Base-by-base conservation (phyloP, 148 eudicot genomes). In the Arctostaphylos glauca region DNA sequence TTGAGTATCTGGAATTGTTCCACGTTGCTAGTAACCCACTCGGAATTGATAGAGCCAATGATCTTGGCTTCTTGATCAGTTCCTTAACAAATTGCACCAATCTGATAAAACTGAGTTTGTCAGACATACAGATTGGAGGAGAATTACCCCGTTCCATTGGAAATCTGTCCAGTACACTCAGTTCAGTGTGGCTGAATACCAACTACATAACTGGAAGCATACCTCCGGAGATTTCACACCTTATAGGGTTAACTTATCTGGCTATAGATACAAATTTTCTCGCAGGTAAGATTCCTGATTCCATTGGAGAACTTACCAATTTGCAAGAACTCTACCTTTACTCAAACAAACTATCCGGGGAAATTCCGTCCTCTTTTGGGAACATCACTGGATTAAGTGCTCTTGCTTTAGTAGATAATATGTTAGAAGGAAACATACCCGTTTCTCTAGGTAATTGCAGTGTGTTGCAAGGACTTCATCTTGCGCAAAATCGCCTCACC, bases 191-290 rank as follows among this genome's bases (percentile, higher is more conserved):
- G 64, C 25, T 80, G 4, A 58, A 41, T 31, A 25, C 41, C 10
- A 84, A 84, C 58, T 49, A 18, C 67, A 49, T 84, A n/a, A 38
- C 62, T 80, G 86, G 83, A 77, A 80, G 53, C 60, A 84, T 84
- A 48, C 86, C 86, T n/a, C 2, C 21, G 15, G 79, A 41, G 48
- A 62, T 84, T 53, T 76, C 3, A n/a, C 50, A 76, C 49, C 79
- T 80, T 41, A 9, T 59, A 9, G 12, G 0, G 9, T 3, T 52
- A 3, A 9, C 54, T 52, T 52, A 9, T 2, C 54, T 52, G 9
- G 54, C 12, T 9, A 8, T 52, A 52, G 54, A 2, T 52, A 13
- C 9, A 13, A 52, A 85, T 41, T 9, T 52, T 49, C 81, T 85
- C 44, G 56, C 84, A 48, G 84, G 87, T 3, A 21, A 31, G 2